Base-by-base conservation (phyloP, 768 basidiomycete species). In the Lactarius deliciosus region DNA sequence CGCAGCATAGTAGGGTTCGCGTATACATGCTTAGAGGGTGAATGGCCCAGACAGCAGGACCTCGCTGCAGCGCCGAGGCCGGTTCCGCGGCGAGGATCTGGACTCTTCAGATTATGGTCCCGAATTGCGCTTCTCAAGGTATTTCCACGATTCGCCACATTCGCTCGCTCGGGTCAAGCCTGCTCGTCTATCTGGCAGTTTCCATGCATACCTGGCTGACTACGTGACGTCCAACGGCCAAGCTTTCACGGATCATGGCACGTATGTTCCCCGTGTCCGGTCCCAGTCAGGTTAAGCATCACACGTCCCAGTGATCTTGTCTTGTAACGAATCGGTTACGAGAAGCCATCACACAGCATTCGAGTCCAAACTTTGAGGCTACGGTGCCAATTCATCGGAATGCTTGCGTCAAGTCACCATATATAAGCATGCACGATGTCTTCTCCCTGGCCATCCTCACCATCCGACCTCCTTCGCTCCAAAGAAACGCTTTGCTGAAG, bases 311-410 rank as follows among this genome's bases (percentile, higher is more conserved):
- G 58, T 60, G 63, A 68, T 68, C 58, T 68, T 63, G 66, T 60
- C 66, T 59, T 63, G 65, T 66, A 67, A 67, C 66, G 62, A 68
- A 64, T 68, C 66, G 66, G 66, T 59, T 68, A 68, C 63, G 66
- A 68, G 62, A 68, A 50, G 25, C 62, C 66, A 64, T 68, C 63
- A 64, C 63, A 60, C 66, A 62, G 63, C 63, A 62, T 50, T 25
- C 47, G 66, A 22, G 34, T 20, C 66, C 57, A 68, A 68, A 57
- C 61, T 40, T 64, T 68, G 58, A 67, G 62, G 40, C 53, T 36
- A 40, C 62, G 58, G 58, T 63, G 45, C 62, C 66, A 56, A 60
- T 60, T 60, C 63, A 25, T 60, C 66, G 66, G 66, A 20, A 62
- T 59, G 61, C 20, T 67, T 34, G 30, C 56, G 18, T 43, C n/a